Percentiles rank a stretch among this genome's conserved stretches.
phyloP scores from a whole-genome alignment of 2,329 filamentous ascomycete species.

The Alternaria triticina region DNA sequence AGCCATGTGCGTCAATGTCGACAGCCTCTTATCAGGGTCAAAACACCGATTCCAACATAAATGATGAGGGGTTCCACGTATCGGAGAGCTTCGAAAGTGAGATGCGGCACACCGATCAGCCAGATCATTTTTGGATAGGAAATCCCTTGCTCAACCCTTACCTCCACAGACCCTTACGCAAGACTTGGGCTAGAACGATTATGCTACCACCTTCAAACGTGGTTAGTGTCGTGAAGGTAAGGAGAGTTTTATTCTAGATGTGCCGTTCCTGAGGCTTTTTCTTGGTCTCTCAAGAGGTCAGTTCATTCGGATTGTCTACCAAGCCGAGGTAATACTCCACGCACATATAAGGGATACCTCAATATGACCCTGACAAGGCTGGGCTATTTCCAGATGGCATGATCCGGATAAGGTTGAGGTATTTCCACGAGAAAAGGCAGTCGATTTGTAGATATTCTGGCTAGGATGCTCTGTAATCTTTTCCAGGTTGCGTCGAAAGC shows the following conservation, averaged over 20 bases:
- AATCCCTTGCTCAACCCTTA: slow-evolving; percentile 8
- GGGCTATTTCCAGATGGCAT: neutral
- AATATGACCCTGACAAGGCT: neutral
- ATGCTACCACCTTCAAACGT: neutral
- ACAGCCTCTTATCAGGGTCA: neutral
- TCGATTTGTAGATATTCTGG: neutral
- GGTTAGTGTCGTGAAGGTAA: neutral
- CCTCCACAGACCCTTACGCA: neutral
- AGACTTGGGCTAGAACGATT: neutral
- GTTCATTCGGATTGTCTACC: neutral
- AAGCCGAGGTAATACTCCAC: neutral
- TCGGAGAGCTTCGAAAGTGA: neutral
- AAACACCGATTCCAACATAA: neutral
- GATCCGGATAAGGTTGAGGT: neutral
- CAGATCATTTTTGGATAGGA: neutral
- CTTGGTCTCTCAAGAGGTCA: neutral
- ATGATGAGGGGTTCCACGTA: neutral
- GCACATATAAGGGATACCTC: neutral
- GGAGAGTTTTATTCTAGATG: neutral
- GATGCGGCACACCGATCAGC: neutral
- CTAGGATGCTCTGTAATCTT: neutral
- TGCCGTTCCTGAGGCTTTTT: neutral
- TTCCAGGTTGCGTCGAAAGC: neutral
- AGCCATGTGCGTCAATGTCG: neutral
- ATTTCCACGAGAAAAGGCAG: neutral